Conservation (phyloP, 331 rosid species). For the Spiraea crenata region DNA sequence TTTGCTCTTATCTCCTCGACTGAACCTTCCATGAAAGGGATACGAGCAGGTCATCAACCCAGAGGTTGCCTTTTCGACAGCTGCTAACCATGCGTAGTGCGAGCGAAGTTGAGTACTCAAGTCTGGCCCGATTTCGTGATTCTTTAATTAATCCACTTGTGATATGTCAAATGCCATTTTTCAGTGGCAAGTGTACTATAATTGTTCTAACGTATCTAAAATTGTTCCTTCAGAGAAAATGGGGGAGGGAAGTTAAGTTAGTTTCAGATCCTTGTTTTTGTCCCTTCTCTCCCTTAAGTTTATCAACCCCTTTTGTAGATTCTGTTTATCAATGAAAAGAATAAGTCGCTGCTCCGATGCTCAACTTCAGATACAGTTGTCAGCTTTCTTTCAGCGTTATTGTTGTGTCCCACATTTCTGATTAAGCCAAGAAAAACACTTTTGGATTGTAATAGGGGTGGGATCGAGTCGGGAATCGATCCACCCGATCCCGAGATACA, state of each 20-base stretch:
- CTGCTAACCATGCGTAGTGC: conserved; percentile 41
- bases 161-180: conserved; percentile 41
- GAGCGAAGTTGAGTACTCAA: conserved; percentile 18
- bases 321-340: conserved; percentile 32
- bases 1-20: conserved; percentile 22
- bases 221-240: conserved; percentile 30
- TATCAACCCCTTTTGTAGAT: conserved; percentile 42
- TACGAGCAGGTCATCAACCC: conserved; percentile 27
- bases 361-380: not conserved
- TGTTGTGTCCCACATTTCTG: too few species aligned
- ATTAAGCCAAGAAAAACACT: too few species aligned
- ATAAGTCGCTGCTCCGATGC: conserved; percentile 29
- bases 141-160: conserved; percentile 59
- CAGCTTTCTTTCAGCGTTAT: too few species aligned
- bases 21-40: conserved; percentile 20
- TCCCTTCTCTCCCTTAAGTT: conserved; percentile 2
- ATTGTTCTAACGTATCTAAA: conserved; percentile 33
- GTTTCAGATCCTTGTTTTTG: conserved; percentile 16
- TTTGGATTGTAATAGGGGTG: too few species aligned
- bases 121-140: conserved; percentile 44
- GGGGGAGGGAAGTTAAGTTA: conserved; percentile 38
- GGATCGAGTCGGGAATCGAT: too few species aligned
- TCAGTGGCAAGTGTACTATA: conserved; percentile 50
- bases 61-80: conserved; percentile 33
- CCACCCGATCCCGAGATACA: too few species aligned